Base-by-base conservation (phyloP, 2,329 filamentous ascomycete species). In the Colletotrichum echinochloae region DNA sequence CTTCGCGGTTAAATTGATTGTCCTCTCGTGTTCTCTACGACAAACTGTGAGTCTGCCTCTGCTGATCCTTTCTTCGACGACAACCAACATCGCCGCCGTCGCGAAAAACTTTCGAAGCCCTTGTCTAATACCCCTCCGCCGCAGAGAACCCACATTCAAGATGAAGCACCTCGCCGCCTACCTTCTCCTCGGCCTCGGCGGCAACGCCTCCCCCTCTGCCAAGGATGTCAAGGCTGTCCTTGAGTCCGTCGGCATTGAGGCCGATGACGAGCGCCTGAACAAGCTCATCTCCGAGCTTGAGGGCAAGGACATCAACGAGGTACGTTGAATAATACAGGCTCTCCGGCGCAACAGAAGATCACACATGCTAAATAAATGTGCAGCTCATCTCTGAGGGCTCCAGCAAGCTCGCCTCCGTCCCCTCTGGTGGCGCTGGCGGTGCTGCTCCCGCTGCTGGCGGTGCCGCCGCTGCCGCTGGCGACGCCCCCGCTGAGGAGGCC, bases 91-190 rank as follows among this genome's bases (percentile, higher is more conserved):
- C 30, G 44, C 41, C 41, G 28, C 35, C 59, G 37, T 35, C 23
- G 60, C 55, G 64, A 44, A 67, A 67, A 60, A 60, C 65, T 52
- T 28, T 6, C 72, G 74, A 44, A 60, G 71, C 55, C 16, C 33
- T 57, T 62, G 72, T 78, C 60, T 71, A 52, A 72, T 49, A 52
- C 37, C 30, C 39, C 20, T 48, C 52, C 48, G 51, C 41, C 56
- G 49, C 46, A 76, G 77, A 81, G 78, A 81, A 84, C 81, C 72
- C 72, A 77, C 79, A 75, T 78, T 79, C 84, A 97, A 91, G 94
- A 98, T 99, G 96, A 98, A 99, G 95, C 92, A 98, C 88, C 92
- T 99, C 88, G 96, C 96, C 84, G 95, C 96, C 84, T 98, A 97
- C 91, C 94, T 99, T 82, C 95, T 99, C 83, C 94, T 98, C 85